Conservation (phyloP, 768 basidiomycete genomes). For the Lentinula aciculospora region DNA sequence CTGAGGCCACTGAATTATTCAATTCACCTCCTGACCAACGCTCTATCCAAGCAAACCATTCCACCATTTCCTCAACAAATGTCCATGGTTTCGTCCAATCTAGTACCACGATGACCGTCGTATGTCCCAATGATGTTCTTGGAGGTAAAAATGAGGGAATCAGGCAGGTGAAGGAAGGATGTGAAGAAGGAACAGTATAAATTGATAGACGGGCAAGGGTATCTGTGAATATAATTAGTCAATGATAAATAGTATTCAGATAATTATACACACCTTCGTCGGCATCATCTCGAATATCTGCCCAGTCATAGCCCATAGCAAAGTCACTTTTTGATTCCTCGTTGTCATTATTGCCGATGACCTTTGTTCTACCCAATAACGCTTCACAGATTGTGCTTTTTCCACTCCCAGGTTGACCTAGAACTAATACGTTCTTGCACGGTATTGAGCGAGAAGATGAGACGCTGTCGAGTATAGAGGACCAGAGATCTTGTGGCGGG, state of each 20-base stretch:
- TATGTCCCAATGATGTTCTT: slow-evolving; percentile 57
- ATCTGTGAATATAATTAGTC: slow-evolving; percentile 39
- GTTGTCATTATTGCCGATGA: slow-evolving; percentile 15
- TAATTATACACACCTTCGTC: slow-evolving; percentile 71
- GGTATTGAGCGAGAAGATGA: slow-evolving; percentile 77
- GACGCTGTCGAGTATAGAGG: slow-evolving; percentile 84
- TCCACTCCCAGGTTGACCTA: slow-evolving; percentile 76
- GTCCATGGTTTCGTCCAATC: slow-evolving; percentile 97
- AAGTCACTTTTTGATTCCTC: slow-evolving; percentile 49
- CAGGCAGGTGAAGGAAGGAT: slow-evolving; percentile 63
- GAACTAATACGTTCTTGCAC: slow-evolving; percentile 81
- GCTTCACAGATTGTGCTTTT: slow-evolving; percentile 73
- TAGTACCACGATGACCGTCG: slow-evolving; percentile 76
- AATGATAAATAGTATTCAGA: neutral
- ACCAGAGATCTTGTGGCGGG: slow-evolving; percentile 85
- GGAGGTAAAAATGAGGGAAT: slow-evolving; percentile 79
- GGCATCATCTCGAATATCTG: slow-evolving; percentile 85
- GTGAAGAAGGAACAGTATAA: slow-evolving; percentile 82
- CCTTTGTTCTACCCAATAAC: slow-evolving; percentile 66
- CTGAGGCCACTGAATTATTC: neutral
- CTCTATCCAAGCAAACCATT: slow-evolving; percentile 86
- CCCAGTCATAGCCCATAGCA: slow-evolving; percentile 89
- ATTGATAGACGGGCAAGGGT: slow-evolving; percentile 85
- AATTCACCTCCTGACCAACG: slow-evolving; percentile 56
- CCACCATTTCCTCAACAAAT: slow-evolving; percentile 79